phyloP scores from a whole-genome alignment of 805 yeast species.

The Phaffomyces antillensis region DNA sequence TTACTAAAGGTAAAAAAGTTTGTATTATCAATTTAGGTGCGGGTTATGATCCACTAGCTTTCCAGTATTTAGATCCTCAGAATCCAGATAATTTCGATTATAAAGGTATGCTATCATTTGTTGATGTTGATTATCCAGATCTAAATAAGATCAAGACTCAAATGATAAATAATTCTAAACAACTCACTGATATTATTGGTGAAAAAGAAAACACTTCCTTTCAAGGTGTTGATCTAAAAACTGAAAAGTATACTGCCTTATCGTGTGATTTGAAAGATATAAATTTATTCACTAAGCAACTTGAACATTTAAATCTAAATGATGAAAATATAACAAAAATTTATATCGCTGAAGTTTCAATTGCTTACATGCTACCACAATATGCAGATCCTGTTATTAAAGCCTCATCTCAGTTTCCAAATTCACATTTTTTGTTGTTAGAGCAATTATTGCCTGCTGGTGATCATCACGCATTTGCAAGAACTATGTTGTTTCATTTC shows the following conservation, averaged over 20 bases:
- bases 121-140: slow-evolving; percentile 74
- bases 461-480: slow-evolving; percentile 55
- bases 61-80: slow-evolving; percentile 35
- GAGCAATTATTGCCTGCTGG: slow-evolving; percentile 73
- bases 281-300: slow-evolving; percentile 27
- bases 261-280: slow-evolving; percentile 61
- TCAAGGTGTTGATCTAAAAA: slow-evolving; percentile 26
- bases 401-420: slow-evolving; percentile 35
- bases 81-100: slow-evolving; percentile 23
- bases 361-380: slow-evolving; percentile 69
- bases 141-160: slow-evolving; percentile 47
- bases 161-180: slow-evolving; percentile 42
- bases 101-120: slow-evolving; percentile 36
- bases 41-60: slow-evolving; percentile 64
- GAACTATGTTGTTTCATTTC: slow-evolving; percentile 70
- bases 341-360: slow-evolving; percentile 75
- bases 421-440: slow-evolving; percentile 54
- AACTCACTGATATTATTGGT: slow-evolving; percentile 42
- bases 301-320: slow-evolving; percentile 14
- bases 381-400: slow-evolving; percentile 57
- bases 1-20: slow-evolving; percentile 23
- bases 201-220: slow-evolving; percentile 4
- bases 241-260: slow-evolving; percentile 45
- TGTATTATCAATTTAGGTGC: slow-evolving; percentile 67
- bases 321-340: slow-evolving; percentile 36